These are phyloP conservation scores for Beauveria rudraprayagi DNA, from an alignment of 2,329 filamentous ascomycete species.

Conservation along the genomic window DNA sequence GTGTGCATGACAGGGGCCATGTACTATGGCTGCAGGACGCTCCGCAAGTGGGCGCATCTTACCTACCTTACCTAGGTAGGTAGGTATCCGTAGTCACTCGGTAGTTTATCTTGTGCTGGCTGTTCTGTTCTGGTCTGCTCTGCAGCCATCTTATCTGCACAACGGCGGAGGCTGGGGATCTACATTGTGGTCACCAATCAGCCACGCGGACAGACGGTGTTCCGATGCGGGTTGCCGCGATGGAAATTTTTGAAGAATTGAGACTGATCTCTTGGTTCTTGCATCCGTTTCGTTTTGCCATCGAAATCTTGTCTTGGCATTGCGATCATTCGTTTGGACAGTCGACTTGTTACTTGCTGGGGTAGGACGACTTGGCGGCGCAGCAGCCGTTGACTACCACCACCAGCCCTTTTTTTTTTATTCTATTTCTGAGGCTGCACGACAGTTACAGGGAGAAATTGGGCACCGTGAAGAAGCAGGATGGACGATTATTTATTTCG, in stretches of 20 bases:
- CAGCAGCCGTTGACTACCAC: neutral
- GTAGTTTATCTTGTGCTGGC: neutral
- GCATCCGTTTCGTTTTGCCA: neutral
- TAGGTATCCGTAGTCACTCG: no score
- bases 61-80: neutral
- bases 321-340: neutral
- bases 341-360: neutral
- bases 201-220: neutral
- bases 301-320: neutral
- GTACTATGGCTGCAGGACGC: neutral
- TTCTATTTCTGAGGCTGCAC: neutral
- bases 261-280: neutral
- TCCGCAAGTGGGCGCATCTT: slow-evolving; percentile 3
- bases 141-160: slow-evolving; percentile 4
- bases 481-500: slow-evolving; percentile 54
- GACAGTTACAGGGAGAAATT: neutral
- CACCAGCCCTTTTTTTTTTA: neutral
- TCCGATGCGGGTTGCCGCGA: neutral
- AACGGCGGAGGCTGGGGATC: slow-evolving; percentile 7
- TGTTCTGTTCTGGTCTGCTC: neutral
- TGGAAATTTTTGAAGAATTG: neutral
- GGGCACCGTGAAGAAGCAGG: neutral
- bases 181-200: neutral
- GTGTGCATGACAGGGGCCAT: neutral
- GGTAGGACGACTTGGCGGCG: neutral